Evolutionary conservation across 148 eudicot genomes (phyloP).

Genomic region (Vaccinium darrowii): DNA sequence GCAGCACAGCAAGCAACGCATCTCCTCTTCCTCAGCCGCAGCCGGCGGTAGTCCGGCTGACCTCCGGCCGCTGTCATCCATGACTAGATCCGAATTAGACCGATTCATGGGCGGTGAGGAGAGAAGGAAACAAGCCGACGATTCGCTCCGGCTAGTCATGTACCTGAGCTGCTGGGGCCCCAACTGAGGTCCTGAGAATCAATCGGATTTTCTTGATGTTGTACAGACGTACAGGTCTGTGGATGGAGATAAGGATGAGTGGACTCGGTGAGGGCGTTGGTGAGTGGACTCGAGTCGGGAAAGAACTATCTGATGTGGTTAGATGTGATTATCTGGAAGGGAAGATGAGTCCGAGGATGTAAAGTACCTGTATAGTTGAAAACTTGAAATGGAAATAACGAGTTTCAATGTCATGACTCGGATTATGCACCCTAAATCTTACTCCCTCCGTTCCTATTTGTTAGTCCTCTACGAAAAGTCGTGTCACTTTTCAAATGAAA

Average conservation of each 20-base stretch:
- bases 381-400: not conserved
- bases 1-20: slow-evolving; percentile 21
- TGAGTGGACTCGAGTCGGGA: not conserved
- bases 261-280: not conserved
- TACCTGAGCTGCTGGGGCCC: slow-evolving; percentile 69
- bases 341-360: not conserved
- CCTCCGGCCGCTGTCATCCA: slow-evolving; percentile 21
- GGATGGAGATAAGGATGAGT: not conserved
- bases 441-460: no score
- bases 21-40: slow-evolving; percentile 16
- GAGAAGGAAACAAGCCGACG: slow-evolving; percentile 36
- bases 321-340: not conserved
- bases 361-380: slow-evolving; percentile 6
- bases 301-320: not conserved
- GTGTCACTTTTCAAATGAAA: no score
- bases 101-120: slow-evolving; percentile 20
- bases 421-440: not conserved
- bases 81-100: slow-evolving; percentile 11
- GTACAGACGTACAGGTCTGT: no score
- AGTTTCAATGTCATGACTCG: not conserved
- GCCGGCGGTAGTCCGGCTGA: slow-evolving; percentile 23
- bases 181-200: slow-evolving; percentile 24
- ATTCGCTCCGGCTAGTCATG: slow-evolving; percentile 63
- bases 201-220: no score
- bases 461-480: no score